Evolutionary conservation across 2,329 filamentous ascomycete genomes (phyloP), one percentile per base, ranked within the genome.

Genomic region (Biscogniauxia sp.): DNA sequence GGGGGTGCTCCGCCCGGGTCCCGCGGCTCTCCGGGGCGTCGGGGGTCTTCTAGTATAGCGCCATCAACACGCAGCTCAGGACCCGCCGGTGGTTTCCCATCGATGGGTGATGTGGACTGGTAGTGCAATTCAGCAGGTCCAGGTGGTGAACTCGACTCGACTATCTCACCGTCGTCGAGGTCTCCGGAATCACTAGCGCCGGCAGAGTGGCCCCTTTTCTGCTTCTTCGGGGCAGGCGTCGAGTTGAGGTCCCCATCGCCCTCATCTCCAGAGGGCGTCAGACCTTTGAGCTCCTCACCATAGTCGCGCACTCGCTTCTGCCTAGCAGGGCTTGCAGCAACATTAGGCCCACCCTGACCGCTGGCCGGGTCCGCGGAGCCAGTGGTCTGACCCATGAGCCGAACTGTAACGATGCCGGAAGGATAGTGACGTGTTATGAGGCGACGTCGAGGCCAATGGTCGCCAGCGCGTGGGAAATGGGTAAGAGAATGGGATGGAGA

Each of bases 161-260:
- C 66, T 65, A 72, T 72, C 65, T 75, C 73, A 54, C 72, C 74
- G 57, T 76, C 72, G 20, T 74, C 74, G 32, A 73, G 55, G 52
- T 66, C 63, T 37, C 69, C 71, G 25, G 68, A 64, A 19, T 64
- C 63, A 54, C 61, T 58, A 28, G 60, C 61, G 55, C 50, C 53
- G 26, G 58, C 55, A n/a, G 49, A 45, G 37, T 59, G n/a, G 13
- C 51, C 54, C 49, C 55, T 58, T 56, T 65, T 73, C 57, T 56
- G 66, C 57, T 66, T 73, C 58, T 74, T 74, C 11, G 32, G 20
- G 25, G 62, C 52, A 51, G 62, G 61, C 2, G 57, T 52, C 19
- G 62, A 59, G 13, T 45, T 26, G 20, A 25, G 49, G 7, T 62
- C 58, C 17, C 50, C 51, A 15, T 58, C 59, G 54, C 63, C 60